Evolutionary conservation across 192 early-diverging fungal species (phyloP).

Genomic region (Coemansia aciculifera): DNA sequence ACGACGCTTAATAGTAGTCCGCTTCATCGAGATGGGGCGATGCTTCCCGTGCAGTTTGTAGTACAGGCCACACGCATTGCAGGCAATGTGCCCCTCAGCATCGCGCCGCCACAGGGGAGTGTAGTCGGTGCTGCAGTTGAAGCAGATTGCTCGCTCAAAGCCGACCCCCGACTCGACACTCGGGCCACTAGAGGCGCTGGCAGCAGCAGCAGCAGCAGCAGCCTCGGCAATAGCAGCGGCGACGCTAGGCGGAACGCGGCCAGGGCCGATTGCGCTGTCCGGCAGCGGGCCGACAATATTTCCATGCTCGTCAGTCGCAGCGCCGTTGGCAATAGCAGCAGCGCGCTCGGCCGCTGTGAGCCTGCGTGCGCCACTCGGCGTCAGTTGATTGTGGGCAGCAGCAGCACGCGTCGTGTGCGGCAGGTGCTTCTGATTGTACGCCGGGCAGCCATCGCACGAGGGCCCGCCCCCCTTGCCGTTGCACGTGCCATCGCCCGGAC

Average conservation of each 20-base stretch:
- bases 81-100: slow-evolving; percentile 70
- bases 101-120: slow-evolving; percentile 83
- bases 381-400: neutral
- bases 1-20: slow-evolving; percentile 72
- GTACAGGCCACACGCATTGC: slow-evolving; percentile 94
- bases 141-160: slow-evolving; percentile 53
- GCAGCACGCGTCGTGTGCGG: slow-evolving; percentile 37
- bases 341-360: slow-evolving; percentile 53
- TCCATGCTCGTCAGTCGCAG: slow-evolving; percentile 50
- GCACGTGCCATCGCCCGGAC: slow-evolving; percentile 76
- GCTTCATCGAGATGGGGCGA: slow-evolving; percentile 78
- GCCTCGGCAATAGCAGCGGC: slow-evolving; percentile 33
- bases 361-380: slow-evolving; percentile 9
- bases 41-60: slow-evolving; percentile 79
- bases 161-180: neutral
- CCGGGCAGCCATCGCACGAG: slow-evolving; percentile 75
- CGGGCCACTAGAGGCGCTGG: neutral
- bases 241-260: slow-evolving; percentile 38
- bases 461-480: slow-evolving; percentile 72
- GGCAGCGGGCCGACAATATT: slow-evolving; percentile 52
- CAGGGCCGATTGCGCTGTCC: slow-evolving; percentile 34
- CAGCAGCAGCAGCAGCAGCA: neutral
- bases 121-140: slow-evolving; percentile 73
- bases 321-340: slow-evolving; percentile 54
- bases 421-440: slow-evolving; percentile 66